Evolutionary conservation across 2,329 filamentous ascomycete genomes (phyloP).

Genomic region (Xylariales sp.): DNA sequence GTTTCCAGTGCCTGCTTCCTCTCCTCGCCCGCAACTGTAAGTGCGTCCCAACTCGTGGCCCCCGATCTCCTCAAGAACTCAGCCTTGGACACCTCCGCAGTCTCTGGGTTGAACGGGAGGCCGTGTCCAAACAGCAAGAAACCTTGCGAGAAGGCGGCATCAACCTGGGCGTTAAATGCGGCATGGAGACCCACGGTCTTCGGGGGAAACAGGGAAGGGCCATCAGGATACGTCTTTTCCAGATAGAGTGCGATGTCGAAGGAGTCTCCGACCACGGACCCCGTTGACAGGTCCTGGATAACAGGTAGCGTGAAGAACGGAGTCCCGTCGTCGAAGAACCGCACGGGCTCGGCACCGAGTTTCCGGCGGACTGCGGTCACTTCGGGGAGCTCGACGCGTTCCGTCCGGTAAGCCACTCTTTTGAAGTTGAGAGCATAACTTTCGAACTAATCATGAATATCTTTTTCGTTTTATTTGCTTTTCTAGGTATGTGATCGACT

Average conservation of each 20-base stretch:
- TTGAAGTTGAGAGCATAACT: slow-evolving; percentile 40
- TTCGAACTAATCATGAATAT: background rate
- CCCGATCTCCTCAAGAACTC: slow-evolving; percentile 45
- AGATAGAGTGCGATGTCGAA: slow-evolving; percentile 62
- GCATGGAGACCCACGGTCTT: slow-evolving; percentile 32
- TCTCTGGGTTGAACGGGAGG: slow-evolving; percentile 47
- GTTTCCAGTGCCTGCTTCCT: slow-evolving; percentile 13
- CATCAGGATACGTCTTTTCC: slow-evolving; percentile 43
- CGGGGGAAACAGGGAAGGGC: slow-evolving; percentile 45
- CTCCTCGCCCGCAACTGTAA: slow-evolving; percentile 15
- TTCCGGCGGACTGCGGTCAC: slow-evolving; percentile 41
- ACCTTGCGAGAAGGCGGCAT: slow-evolving; percentile 47
- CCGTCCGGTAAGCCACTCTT: slow-evolving; percentile 26
- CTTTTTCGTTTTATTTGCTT: too few species aligned
- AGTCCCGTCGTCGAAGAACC: slow-evolving; percentile 50
- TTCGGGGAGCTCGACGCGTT: slow-evolving; percentile 49
- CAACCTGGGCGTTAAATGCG: slow-evolving; percentile 50
- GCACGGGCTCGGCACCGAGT: slow-evolving; percentile 43
- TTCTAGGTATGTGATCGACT: too few species aligned
- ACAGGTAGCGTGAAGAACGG: slow-evolving; percentile 60
- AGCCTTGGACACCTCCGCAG: slow-evolving; percentile 37
- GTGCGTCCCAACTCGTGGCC: slow-evolving; percentile 38
- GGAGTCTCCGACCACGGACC: slow-evolving; percentile 50
- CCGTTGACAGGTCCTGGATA: slow-evolving; percentile 40
- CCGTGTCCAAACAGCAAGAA: slow-evolving; percentile 32